Percentiles rank a stretch among this genome's conserved stretches.
These are phyloP conservation scores for Saturnispora silvae DNA, from an alignment of 805 yeast species.

Conservation along the genomic window DNA sequence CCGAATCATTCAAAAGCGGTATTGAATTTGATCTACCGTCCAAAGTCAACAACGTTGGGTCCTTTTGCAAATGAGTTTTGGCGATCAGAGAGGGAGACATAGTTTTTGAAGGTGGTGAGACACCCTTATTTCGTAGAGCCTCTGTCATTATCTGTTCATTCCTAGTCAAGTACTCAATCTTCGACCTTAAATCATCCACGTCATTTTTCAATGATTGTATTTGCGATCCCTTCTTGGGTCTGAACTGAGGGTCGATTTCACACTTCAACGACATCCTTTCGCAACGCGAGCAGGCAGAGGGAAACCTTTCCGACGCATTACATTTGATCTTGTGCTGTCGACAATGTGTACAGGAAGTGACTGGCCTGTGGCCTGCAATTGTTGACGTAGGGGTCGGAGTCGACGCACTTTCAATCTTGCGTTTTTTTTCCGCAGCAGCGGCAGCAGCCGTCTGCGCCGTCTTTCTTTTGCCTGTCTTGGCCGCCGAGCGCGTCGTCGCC, in stretches of 20 bases:
- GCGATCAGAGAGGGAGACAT: slow-evolving; percentile 18
- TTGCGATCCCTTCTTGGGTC: slow-evolving; percentile 88
- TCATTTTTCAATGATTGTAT: slow-evolving; percentile 76
- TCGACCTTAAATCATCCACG: slow-evolving; percentile 66
- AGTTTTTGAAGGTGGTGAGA: slow-evolving; percentile 6
- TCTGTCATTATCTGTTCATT: slow-evolving; percentile 61
- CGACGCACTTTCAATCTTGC: neutral
- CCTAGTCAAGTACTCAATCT: slow-evolving; percentile 54
- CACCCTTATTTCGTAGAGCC: slow-evolving; percentile 36
- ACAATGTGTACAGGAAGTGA: slow-evolving; percentile 88
- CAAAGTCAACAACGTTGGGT: slow-evolving; percentile 29
- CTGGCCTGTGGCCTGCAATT: slow-evolving; percentile 65
- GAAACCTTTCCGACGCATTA: slow-evolving; percentile 77
- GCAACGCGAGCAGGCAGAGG: slow-evolving; percentile 76
- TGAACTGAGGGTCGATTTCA: slow-evolving; percentile 83
- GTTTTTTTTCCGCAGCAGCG: neutral
- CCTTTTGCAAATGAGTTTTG: slow-evolving; percentile 35
- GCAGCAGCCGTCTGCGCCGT: neutral
- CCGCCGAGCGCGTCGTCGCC: neutral
- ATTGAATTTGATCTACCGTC: slow-evolving; percentile 24
- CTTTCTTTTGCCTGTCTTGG: neutral
- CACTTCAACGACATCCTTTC: slow-evolving; percentile 69
- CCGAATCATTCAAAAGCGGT: slow-evolving; percentile 33
- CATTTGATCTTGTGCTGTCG: slow-evolving; percentile 91
- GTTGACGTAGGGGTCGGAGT: too few relatives aligned